A percentile compares a stretch with the other conserved stretches of the same genome.
phyloP scores from a whole-genome alignment of 495 filamentous ascomycete species.

The Aspergillus coremiiformis region DNA sequence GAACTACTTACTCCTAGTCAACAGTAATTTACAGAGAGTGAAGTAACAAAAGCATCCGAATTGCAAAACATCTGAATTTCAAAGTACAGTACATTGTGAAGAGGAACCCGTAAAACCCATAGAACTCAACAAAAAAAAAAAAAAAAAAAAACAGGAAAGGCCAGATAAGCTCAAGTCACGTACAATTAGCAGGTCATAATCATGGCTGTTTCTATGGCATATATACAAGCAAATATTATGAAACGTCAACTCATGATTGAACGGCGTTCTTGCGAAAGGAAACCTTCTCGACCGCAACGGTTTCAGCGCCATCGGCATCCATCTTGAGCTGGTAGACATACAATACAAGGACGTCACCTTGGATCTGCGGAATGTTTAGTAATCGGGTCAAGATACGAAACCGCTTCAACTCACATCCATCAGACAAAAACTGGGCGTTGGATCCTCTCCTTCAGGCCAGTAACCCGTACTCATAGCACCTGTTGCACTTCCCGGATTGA shows the following conservation, averaged over 20 bases:
- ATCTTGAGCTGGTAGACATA: slow-evolving; percentile 96
- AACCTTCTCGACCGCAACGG: slow-evolving; percentile 94
- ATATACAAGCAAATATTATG: slow-evolving; percentile 22
- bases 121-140: background rate
- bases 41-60: too few relatives aligned
- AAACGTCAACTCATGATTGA: slow-evolving; percentile 24
- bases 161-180: background rate
- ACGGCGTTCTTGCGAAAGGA: slow-evolving; percentile 79
- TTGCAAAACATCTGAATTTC: background rate
- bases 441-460: slow-evolving; percentile 68
- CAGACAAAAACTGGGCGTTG: slow-evolving; percentile 90
- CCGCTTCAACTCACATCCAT: slow-evolving; percentile 55
- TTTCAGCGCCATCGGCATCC: slow-evolving; percentile 81
- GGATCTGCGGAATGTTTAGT: slow-evolving; percentile 52
- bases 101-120: background rate
- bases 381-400: background rate
- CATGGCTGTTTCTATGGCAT: slow-evolving; percentile 21
- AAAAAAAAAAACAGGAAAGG: background rate
- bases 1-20: too few relatives aligned
- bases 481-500: slow-evolving; percentile 93
- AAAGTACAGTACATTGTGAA: too few relatives aligned
- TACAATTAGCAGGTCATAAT: slow-evolving; percentile 16
- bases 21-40: too few relatives aligned
- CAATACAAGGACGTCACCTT: slow-evolving; percentile 92
- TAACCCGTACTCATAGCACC: slow-evolving; percentile 72